These are phyloP conservation scores for Ceratobasidium sp. DNA, from an alignment of 1,284 basidiomycete species.

Conservation along the genomic window DNA sequence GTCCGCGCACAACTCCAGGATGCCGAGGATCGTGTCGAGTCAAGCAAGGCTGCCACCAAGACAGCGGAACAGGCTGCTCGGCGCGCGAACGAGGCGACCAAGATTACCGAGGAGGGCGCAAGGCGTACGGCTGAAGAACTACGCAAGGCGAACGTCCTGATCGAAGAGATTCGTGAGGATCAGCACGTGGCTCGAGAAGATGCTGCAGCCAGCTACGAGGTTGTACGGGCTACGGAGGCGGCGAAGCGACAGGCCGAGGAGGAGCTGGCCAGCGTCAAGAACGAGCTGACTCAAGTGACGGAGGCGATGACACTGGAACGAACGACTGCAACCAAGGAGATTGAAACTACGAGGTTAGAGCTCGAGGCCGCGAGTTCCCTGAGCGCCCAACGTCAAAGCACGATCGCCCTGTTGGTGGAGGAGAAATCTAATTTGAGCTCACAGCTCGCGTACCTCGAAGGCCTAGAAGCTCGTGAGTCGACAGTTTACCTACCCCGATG, in stretches of 20 bases:
- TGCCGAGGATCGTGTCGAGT: constrained; percentile 12
- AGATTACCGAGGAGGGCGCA: constrained; percentile 22
- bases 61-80: constrained; percentile 31
- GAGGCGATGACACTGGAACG: constrained; percentile 74
- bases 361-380: constrained; percentile 57
- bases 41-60: constrained; percentile 13
- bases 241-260: constrained; percentile 52
- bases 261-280: constrained; percentile 61
- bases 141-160: constrained; percentile 28
- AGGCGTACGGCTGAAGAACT: constrained; percentile 36
- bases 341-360: constrained; percentile 61
- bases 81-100: constrained; percentile 30
- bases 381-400: constrained; percentile 40
- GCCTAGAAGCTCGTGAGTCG: constrained; percentile 36
- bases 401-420: constrained; percentile 34
- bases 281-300: constrained; percentile 62
- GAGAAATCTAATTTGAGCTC: constrained; percentile 36
- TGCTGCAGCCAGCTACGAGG: constrained; percentile 33
- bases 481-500: neutral
- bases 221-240: constrained; percentile 31
- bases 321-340: constrained; percentile 64
- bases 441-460: constrained; percentile 33
- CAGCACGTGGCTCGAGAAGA: constrained; percentile 34
- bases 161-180: constrained; percentile 40
- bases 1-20: constrained; percentile 24